phyloP scores from a whole-genome alignment of 192 early-diverging fungal species.

The Coemansia sp. region DNA sequence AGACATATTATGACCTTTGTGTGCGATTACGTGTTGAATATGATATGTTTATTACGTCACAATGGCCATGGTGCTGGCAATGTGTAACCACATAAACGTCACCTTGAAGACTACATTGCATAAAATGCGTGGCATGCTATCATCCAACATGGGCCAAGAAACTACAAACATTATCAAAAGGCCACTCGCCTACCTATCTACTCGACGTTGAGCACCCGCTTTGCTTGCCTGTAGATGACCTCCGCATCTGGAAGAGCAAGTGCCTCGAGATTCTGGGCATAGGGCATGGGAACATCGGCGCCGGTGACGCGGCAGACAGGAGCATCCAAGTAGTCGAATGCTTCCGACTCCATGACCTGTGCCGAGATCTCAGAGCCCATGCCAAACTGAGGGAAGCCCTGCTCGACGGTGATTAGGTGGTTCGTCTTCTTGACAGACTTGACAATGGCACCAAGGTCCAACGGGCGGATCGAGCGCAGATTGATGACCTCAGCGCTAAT shows the following conservation, averaged over 20 bases:
- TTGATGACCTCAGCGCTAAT: conserved; percentile 92
- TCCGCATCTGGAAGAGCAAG: conserved; percentile 81
- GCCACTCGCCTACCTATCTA: conserved; percentile 7
- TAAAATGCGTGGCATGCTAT: too few relatives aligned
- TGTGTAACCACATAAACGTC: too few relatives aligned
- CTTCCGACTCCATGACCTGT: conserved; percentile 96
- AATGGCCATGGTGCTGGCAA: too few relatives aligned
- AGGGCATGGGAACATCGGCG: conserved; percentile 97
- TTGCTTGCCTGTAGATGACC: conserved; percentile 79
- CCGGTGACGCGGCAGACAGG: conserved; percentile 91
- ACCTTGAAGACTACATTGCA: too few relatives aligned
- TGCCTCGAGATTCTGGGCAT: conserved; percentile 92
- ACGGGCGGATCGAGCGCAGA: conserved; percentile 94
- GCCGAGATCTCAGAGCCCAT: conserved; percentile 95
- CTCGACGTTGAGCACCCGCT: conserved; percentile 60
- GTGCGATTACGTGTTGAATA: too few relatives aligned
- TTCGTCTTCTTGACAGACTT: conserved; percentile 97
- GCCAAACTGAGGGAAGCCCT: conserved; percentile 93
- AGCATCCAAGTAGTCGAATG: conserved; percentile 94
- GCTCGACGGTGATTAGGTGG: conserved; percentile 92
- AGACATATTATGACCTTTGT: too few relatives aligned
- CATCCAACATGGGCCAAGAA: too few relatives aligned
- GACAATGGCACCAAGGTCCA: conserved; percentile 90
- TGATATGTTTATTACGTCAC: too few relatives aligned
- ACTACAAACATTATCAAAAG: too few relatives aligned